phyloP scores from a whole-genome alignment of 805 yeast species.

The Yarrowia deformans region DNA sequence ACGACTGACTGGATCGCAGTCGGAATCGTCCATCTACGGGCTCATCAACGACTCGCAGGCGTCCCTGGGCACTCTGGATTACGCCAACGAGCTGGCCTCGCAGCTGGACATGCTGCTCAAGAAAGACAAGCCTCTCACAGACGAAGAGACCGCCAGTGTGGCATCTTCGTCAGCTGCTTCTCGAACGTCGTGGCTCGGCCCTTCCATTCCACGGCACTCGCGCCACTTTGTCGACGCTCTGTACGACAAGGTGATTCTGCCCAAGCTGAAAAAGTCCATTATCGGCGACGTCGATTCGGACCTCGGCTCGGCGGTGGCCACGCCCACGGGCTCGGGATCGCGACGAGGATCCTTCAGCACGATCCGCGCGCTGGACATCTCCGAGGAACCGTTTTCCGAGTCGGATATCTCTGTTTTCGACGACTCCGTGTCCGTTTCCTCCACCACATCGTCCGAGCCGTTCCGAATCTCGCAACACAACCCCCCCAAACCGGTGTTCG shows the following conservation, averaged over 20 bases:
- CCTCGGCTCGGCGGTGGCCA: slow-evolving; percentile 22
- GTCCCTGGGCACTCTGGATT: slow-evolving; percentile 34
- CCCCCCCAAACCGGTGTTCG: slow-evolving; percentile 31
- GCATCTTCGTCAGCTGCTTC: slow-evolving; percentile 7
- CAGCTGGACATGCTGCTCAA: slow-evolving; percentile 30
- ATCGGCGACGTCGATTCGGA: slow-evolving; percentile 29
- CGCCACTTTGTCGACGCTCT: slow-evolving; percentile 35
- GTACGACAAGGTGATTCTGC: slow-evolving; percentile 28
- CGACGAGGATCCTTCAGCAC: slow-evolving; percentile 27
- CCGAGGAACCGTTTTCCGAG: slow-evolving; percentile 38
- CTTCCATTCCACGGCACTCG: slow-evolving; percentile 29
- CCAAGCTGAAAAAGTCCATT: slow-evolving; percentile 35
- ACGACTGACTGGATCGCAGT: slow-evolving; percentile 23
- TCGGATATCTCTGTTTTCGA: slow-evolving; percentile 31
- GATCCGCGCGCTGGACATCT: slow-evolving; percentile 28
- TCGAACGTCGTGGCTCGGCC: slow-evolving; percentile 14
- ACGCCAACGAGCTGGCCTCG: slow-evolving; percentile 32
- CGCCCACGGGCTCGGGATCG: slow-evolving; percentile 33
- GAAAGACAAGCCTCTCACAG: slow-evolving; percentile 8
- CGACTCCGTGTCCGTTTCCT: slow-evolving; percentile 4
- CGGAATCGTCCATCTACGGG: slow-evolving; percentile 20
- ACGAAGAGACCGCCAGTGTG: background rate
- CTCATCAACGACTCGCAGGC: slow-evolving; percentile 28
- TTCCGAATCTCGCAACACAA: slow-evolving; percentile 25
- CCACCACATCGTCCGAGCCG: background rate